Evolutionary conservation across 1,139 yeast species (phyloP).

Genomic region (Zygotorulaspora mrakii): DNA sequence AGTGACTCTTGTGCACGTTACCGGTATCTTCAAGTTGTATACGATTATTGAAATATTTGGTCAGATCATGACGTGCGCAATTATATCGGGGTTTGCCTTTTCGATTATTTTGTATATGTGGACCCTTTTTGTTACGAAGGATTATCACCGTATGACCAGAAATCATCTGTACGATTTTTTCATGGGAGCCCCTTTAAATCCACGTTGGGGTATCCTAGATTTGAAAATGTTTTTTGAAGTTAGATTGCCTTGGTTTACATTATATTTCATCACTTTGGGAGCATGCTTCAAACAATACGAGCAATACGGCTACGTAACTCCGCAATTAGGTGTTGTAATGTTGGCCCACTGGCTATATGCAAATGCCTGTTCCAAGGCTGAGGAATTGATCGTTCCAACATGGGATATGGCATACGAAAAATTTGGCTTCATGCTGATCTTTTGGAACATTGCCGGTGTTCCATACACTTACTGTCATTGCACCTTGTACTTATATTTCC

Average conservation of each 20-base stretch:
- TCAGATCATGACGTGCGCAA: conserved; percentile 88
- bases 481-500: conserved; percentile 75
- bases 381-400: conserved; percentile 92
- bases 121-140: conserved; percentile 63
- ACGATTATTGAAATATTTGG: conserved; percentile 80
- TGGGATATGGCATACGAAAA: conserved; percentile 99
- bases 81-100: conserved; percentile 65
- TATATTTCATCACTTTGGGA: conserved; percentile 73
- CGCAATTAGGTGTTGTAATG: conserved; percentile 70
- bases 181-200: conserved; percentile 97
- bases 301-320: conserved; percentile 69
- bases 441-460: conserved; percentile 99
- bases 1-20: conserved; percentile 59
- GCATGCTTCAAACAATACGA: conserved; percentile 77
- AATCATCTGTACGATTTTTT: conserved; percentile 85
- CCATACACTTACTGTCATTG: conserved; percentile 97
- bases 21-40: conserved; percentile 69
- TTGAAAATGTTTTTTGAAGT: conserved; percentile 97
- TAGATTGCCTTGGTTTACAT: conserved; percentile 92
- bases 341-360: conserved; percentile 93
- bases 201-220: conserved; percentile 88
- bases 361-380: conserved; percentile 96
- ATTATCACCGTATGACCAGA: conserved; percentile 87
- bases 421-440: conserved; percentile 94
- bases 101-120: conserved; percentile 60